A percentile compares a stretch with the other conserved stretches of the same genome.
Evolutionary conservation across 2,329 filamentous ascomycete genomes (phyloP).

Genomic region (Neofusicoccum sp.): DNA sequence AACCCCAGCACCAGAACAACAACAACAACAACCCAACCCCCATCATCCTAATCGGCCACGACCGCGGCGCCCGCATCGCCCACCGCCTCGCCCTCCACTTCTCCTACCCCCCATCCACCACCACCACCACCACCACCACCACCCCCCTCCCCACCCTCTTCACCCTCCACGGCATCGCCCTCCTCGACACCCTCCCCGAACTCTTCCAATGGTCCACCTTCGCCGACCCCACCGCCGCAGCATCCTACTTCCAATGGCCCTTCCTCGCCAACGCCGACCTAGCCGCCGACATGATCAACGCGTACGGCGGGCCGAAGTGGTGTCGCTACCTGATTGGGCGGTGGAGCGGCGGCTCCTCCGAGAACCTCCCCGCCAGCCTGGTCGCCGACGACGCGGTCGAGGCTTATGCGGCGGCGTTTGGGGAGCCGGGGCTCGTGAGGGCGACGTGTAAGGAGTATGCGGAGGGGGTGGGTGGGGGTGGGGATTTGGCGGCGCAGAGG

Average conservation of each 20-base stretch:
- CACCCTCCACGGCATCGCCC: background rate
- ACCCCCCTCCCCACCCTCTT: no score
- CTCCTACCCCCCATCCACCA: background rate
- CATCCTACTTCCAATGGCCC: slow-evolving; percentile 59
- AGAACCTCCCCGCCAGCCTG: slow-evolving; percentile 1
- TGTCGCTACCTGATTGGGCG: slow-evolving; percentile 33
- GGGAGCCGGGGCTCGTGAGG: slow-evolving; percentile 44
- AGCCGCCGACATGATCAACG: slow-evolving; percentile 51
- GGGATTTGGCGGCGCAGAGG: no score
- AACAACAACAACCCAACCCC: slow-evolving; percentile 22
- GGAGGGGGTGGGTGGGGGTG: slow-evolving; percentile 38
- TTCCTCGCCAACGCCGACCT: slow-evolving; percentile 55
- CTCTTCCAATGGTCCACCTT: slow-evolving; percentile 52
- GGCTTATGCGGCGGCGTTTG: slow-evolving; percentile 44
- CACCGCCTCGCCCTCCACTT: slow-evolving; percentile 54
- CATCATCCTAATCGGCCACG: slow-evolving; percentile 51
- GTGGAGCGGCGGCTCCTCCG: slow-evolving; percentile 31
- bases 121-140: background rate
- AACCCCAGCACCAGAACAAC: no score
- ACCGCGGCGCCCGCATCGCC: slow-evolving; percentile 56
- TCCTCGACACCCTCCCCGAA: slow-evolving; percentile 55
- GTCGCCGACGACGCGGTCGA: slow-evolving; percentile 34
- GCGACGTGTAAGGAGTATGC: slow-evolving; percentile 58
- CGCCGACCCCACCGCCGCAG: slow-evolving; percentile 41
- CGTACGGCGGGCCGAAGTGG: slow-evolving; percentile 37